Conservation (phyloP, 495 filamentous ascomycete genomes). For the Aspergillus bertholletiae region DNA sequence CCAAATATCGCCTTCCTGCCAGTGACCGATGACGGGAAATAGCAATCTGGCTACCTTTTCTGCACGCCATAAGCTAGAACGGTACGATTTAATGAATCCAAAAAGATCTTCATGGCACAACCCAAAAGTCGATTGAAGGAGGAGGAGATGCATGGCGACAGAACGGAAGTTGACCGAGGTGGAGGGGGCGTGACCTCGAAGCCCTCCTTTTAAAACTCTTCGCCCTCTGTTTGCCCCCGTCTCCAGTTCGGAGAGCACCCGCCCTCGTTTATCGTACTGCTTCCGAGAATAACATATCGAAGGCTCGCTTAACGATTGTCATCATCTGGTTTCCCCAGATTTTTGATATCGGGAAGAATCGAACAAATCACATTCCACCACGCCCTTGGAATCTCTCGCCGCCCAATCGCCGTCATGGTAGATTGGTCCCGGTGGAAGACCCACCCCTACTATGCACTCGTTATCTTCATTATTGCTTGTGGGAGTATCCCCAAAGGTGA, state of each 20-base stretch:
- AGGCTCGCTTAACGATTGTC: not conserved
- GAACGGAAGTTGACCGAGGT: conserved; percentile 26
- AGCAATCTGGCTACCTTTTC: not conserved
- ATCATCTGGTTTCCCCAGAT: conserved; percentile 15
- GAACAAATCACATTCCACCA: not conserved
- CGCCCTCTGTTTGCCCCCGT: not conserved
- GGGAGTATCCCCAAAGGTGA: conserved; percentile 45
- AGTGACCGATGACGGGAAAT: not conserved
- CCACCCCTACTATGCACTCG: conserved; percentile 37
- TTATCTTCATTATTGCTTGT: conserved; percentile 38
- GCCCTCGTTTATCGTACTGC: not conserved
- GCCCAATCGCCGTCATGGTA: conserved; percentile 20
- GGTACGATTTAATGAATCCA: no score
- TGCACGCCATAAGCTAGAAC: not conserved
- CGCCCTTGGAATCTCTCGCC: not conserved
- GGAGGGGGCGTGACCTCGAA: conserved; percentile 8
- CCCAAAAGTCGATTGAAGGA: not conserved
- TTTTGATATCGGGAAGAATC: not conserved
- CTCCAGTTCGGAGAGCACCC: not conserved
- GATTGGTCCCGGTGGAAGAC: conserved; percentile 37
- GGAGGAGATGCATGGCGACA: no score
- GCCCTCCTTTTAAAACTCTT: not conserved
- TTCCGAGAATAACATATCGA: not conserved
- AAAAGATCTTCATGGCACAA: no score
- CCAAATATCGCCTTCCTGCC: not conserved